These are phyloP conservation scores for Auriscalpium microsporum DNA, from an alignment of 768 basidiomycete genomes.

Conservation along the genomic window DNA sequence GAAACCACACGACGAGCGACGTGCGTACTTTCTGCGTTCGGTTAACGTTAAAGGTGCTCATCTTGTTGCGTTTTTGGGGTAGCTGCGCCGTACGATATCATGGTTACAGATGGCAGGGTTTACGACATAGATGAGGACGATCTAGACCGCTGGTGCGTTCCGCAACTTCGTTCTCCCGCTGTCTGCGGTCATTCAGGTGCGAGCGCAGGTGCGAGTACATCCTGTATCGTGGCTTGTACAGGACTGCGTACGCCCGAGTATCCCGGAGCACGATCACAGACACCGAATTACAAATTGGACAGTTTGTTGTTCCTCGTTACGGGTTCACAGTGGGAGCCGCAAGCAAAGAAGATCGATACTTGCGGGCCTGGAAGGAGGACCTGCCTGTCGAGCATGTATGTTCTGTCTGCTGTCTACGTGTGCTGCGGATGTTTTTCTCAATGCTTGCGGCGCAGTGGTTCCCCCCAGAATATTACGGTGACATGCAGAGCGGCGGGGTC, in stretches of 20 bases:
- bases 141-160: slow-evolving; percentile 54
- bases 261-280: slow-evolving; percentile 82
- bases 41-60: not conserved
- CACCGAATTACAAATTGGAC: slow-evolving; percentile 83
- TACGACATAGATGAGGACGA: slow-evolving; percentile 76
- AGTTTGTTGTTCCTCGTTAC: slow-evolving; percentile 66
- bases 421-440: too few relatives aligned
- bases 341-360: slow-evolving; percentile 52
- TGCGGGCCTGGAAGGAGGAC: slow-evolving; percentile 57
- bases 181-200: not conserved
- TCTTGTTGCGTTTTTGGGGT: slow-evolving; percentile 1
- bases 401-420: not conserved
- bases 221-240: slow-evolving; percentile 69
- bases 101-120: slow-evolving; percentile 69
- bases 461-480: slow-evolving; percentile 61
- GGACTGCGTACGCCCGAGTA: slow-evolving; percentile 75
- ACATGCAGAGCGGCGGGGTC: slow-evolving; percentile 44
- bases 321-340: slow-evolving; percentile 49
- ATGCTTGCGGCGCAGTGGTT: slow-evolving; percentile 48
- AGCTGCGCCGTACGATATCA: slow-evolving; percentile 72
- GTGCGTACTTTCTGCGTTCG: slow-evolving; percentile 31
- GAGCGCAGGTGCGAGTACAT: slow-evolving; percentile 80
- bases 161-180: not conserved
- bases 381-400: slow-evolving; percentile 58
- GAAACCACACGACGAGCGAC: slow-evolving; percentile 51